These are phyloP conservation scores for Penicillium canariense DNA, from an alignment of 495 filamentous ascomycete species.

Conservation along the genomic window DNA sequence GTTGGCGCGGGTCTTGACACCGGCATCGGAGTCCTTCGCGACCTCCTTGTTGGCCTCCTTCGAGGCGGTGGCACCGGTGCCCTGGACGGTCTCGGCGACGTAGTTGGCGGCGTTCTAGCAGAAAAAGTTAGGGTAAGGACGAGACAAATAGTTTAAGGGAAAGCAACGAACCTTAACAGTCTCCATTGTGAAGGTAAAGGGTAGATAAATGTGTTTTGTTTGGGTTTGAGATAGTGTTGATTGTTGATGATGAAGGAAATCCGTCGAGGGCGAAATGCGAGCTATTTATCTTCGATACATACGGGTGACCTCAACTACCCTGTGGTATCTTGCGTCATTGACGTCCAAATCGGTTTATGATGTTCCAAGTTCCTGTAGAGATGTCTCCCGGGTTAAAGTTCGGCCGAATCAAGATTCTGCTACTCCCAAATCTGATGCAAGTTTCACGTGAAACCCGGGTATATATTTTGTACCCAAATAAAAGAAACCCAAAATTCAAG, in stretches of 20 bases:
- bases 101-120: constrained; percentile 22
- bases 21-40: constrained; percentile 21
- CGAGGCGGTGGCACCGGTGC: constrained; percentile 18
- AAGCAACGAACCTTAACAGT: constrained; percentile 16
- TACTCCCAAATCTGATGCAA: not conserved
- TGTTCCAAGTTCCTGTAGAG: not conserved
- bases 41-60: constrained; percentile 26
- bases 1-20: constrained; percentile 15
- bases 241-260: not conserved
- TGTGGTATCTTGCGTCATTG: not conserved
- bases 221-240: not conserved
- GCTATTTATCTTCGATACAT: constrained; percentile 3
- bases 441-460: not conserved
- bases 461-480: too few species aligned
- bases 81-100: constrained; percentile 22
- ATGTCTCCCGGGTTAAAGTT: not conserved
- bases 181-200: constrained; percentile 15
- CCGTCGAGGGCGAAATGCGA: not conserved
- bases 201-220: not conserved
- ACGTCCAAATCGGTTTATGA: not conserved
- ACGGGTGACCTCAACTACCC: not conserved
- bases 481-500: too few species aligned
- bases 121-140: constrained; percentile 1
- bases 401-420: not conserved
- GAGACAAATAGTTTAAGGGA: not conserved